Evolutionary conservation across 2,329 filamentous ascomycete genomes (phyloP).

Genomic region (Mycogone perniciosa): DNA sequence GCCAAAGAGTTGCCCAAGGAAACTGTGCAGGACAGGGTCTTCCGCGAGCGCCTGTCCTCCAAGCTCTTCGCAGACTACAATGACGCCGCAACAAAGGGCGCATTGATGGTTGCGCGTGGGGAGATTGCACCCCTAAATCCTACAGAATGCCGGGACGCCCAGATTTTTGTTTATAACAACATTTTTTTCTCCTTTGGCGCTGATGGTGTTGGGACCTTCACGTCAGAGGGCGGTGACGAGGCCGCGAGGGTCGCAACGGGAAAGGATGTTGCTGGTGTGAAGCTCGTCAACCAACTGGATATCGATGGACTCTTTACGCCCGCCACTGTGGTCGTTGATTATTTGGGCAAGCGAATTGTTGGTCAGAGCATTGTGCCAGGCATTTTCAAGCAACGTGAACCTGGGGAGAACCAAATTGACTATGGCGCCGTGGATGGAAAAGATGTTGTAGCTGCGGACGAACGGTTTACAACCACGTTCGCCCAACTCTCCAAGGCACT

Average conservation of each 20-base stretch:
- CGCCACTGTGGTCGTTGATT: conserved; percentile 93
- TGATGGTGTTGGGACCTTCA: conserved; percentile 95
- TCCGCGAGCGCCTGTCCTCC: conserved; percentile 85
- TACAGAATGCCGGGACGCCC: conserved; percentile 83
- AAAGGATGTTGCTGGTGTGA: conserved; percentile 92
- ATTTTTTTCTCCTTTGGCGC: conserved; percentile 99
- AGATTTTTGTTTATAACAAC: conserved; percentile 99
- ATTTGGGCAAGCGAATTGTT: conserved; percentile 93
- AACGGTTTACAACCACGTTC: conserved; percentile 77
- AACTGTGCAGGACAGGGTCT: conserved; percentile 89
- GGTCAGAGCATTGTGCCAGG: conserved; percentile 97
- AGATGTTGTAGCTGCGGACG: conserved; percentile 85
- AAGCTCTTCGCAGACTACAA: conserved; percentile 98
- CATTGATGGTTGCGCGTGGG: conserved; percentile 83
- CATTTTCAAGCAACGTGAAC: conserved; percentile 97
- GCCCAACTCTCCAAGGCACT: conserved; percentile 85
- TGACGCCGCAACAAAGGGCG: conserved; percentile 86
- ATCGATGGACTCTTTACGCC: conserved; percentile 92
- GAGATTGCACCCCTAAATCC: conserved; percentile 93
- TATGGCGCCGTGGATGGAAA: conserved; percentile 98
- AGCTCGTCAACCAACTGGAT: conserved; percentile 93
- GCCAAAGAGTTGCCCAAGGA: conserved; percentile 92
- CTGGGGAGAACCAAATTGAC: conserved; percentile 97
- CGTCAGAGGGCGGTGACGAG: conserved; percentile 92
- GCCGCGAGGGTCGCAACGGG: conserved; percentile 92